Conservation (phyloP, 148 eudicot genomes). For the Drosera capensis region DNA sequence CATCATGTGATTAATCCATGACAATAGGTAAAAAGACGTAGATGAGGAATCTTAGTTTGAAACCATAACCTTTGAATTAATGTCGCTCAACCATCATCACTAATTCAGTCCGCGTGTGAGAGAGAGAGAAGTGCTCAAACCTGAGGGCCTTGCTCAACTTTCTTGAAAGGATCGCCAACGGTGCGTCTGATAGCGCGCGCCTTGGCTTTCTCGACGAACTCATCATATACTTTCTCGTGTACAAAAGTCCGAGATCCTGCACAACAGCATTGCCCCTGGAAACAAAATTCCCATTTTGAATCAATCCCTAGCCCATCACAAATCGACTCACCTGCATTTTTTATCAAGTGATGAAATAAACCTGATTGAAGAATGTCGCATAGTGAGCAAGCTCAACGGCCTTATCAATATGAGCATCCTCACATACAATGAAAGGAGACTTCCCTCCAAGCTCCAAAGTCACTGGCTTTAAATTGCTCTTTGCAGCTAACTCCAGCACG, state of each 20-base stretch:
- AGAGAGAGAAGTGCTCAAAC: slow-evolving; percentile 9
- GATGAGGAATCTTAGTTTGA: too few relatives aligned
- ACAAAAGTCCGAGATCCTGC: slow-evolving; percentile 92
- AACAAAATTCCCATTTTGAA: too few relatives aligned
- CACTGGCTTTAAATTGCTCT: slow-evolving; percentile 46
- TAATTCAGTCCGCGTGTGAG: neutral
- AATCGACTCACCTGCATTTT: neutral
- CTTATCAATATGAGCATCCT: slow-evolving; percentile 43
- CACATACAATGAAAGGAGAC: slow-evolving; percentile 53
- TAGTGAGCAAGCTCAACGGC: slow-evolving; percentile 62
- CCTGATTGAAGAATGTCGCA: slow-evolving; percentile 45
- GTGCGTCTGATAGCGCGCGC: slow-evolving; percentile 62
- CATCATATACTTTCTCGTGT: slow-evolving; percentile 71
- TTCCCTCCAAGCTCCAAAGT: slow-evolving; percentile 71
- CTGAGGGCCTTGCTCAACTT: slow-evolving; percentile 97
- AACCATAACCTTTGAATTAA: neutral
- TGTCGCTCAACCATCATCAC: neutral
- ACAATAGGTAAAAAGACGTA: too few relatives aligned
- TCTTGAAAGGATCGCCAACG: slow-evolving; percentile 94
- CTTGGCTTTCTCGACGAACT: slow-evolving; percentile 81
- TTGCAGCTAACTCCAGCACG: slow-evolving; percentile 42
- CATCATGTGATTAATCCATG: too few relatives aligned
- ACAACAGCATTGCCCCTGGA: slow-evolving; percentile 92
- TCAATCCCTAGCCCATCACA: too few relatives aligned
- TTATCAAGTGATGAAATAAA: neutral